Conservation (phyloP, 1,284 basidiomycete species). For the Naganishia cerealis region DNA sequence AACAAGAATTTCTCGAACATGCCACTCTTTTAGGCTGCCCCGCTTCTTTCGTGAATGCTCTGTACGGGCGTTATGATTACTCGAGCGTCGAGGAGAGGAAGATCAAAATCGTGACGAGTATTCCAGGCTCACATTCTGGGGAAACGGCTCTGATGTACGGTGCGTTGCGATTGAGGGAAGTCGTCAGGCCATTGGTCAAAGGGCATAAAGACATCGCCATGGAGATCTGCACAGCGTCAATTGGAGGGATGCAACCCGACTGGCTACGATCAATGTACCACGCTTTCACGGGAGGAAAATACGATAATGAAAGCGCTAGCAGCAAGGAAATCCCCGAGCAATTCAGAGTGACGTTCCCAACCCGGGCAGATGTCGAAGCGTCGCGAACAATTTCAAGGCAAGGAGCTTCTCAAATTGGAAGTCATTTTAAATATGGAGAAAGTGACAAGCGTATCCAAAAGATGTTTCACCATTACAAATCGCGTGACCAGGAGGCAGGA, state of each 20-base stretch:
- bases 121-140: constrained; percentile 31
- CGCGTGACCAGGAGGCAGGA: constrained; percentile 30
- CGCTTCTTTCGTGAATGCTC: constrained; percentile 26
- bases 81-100: constrained; percentile 22
- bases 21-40: constrained; percentile 31
- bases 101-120: constrained; percentile 27
- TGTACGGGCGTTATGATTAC: constrained; percentile 32
- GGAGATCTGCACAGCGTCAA: constrained; percentile 33
- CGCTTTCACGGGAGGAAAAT: constrained; percentile 32
- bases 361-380: constrained; percentile 28
- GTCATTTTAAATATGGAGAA: constrained; percentile 30
- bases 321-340: not conserved
- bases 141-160: constrained; percentile 29
- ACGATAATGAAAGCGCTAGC: constrained; percentile 9
- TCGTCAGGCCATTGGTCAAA: constrained; percentile 26
- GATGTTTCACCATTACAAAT: constrained; percentile 33
- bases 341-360: constrained; percentile 29
- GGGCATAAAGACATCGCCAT: constrained; percentile 11
- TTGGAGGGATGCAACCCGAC: constrained; percentile 32
- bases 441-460: constrained; percentile 11
- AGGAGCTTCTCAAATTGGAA: constrained; percentile 34
- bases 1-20: constrained; percentile 34
- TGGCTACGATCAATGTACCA: constrained; percentile 33
- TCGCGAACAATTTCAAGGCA: constrained; percentile 23
- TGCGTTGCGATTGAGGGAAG: constrained; percentile 29